phyloP scores from a whole-genome alignment of 2,329 filamentous ascomycete species.

The Penicillium glabrum region DNA sequence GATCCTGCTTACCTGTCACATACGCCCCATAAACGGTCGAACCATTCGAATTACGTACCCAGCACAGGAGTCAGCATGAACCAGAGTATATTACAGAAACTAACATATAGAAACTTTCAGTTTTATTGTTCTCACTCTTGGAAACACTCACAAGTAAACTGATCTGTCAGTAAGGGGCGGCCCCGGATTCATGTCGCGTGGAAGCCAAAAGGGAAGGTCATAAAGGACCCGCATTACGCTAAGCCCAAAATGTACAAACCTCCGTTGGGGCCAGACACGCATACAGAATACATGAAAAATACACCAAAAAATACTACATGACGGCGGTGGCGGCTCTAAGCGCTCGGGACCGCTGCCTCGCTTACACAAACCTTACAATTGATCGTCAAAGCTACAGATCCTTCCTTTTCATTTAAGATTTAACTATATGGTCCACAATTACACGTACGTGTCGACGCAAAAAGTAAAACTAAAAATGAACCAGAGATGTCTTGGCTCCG shows the following conservation, averaged over 20 bases:
- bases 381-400: background rate
- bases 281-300: background rate
- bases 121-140: too few species aligned
- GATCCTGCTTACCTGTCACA: constrained; percentile 35
- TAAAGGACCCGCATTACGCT: constrained; percentile 10
- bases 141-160: too few species aligned
- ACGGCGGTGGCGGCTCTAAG: constrained; percentile 21
- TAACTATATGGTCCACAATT: background rate
- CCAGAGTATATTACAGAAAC: too few species aligned
- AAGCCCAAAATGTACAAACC: constrained; percentile 8
- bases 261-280: constrained; percentile 15
- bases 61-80: too few species aligned
- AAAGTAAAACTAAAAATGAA: too few species aligned
- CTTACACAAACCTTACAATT: constrained; percentile 17
- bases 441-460: background rate
- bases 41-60: too few species aligned
- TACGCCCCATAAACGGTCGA: constrained; percentile 37
- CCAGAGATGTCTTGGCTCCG: background rate
- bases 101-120: too few species aligned
- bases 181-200: constrained; percentile 20
- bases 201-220: constrained; percentile 26
- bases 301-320: background rate
- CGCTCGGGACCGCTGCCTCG: constrained; percentile 20
- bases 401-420: background rate
- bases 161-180: background rate